A percentile compares a stretch with the other conserved stretches of the same genome.
These are phyloP conservation scores for Chiua virens DNA, from an alignment of 768 basidiomycete genomes.

Conservation along the genomic window DNA sequence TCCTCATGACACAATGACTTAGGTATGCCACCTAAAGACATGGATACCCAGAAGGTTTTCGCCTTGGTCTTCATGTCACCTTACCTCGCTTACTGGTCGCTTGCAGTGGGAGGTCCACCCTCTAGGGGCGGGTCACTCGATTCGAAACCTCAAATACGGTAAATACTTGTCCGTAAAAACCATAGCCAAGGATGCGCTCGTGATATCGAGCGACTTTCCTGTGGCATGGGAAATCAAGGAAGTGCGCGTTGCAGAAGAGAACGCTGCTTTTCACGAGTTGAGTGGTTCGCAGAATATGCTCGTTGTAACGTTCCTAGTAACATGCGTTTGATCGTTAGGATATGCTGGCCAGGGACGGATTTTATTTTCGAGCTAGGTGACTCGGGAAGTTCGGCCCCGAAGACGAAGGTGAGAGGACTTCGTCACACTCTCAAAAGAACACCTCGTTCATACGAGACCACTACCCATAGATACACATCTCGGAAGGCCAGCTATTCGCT, in stretches of 20 bases:
- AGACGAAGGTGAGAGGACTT: slow-evolving; percentile 26
- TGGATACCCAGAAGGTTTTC: slow-evolving; percentile 27
- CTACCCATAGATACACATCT: slow-evolving; percentile 19
- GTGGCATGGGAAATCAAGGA: slow-evolving; percentile 29
- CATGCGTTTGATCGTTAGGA: slow-evolving; percentile 11
- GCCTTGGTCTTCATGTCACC: background rate
- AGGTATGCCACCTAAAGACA: slow-evolving; percentile 33
- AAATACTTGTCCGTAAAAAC: slow-evolving; percentile 29
- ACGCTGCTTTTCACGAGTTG: slow-evolving; percentile 28
- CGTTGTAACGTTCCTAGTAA: background rate
- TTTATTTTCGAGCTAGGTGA: slow-evolving; percentile 28
- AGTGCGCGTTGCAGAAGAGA: slow-evolving; percentile 27
- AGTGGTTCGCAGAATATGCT: background rate
- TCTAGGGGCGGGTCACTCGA: slow-evolving; percentile 29
- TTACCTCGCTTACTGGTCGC: background rate
- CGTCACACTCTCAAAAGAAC: background rate
- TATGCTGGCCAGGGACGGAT: slow-evolving; percentile 30
- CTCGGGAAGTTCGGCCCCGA: slow-evolving; percentile 24
- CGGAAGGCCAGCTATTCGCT: slow-evolving; percentile 21
- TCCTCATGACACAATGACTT: slow-evolving; percentile 1
- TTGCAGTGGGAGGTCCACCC: slow-evolving; percentile 30
- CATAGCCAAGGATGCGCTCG: slow-evolving; percentile 22
- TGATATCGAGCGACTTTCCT: slow-evolving; percentile 29
- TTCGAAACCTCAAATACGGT: slow-evolving; percentile 32
- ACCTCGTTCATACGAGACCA: background rate